Conservation (phyloP, 139 green algal genomes). For the Picochlorum sp. region DNA sequence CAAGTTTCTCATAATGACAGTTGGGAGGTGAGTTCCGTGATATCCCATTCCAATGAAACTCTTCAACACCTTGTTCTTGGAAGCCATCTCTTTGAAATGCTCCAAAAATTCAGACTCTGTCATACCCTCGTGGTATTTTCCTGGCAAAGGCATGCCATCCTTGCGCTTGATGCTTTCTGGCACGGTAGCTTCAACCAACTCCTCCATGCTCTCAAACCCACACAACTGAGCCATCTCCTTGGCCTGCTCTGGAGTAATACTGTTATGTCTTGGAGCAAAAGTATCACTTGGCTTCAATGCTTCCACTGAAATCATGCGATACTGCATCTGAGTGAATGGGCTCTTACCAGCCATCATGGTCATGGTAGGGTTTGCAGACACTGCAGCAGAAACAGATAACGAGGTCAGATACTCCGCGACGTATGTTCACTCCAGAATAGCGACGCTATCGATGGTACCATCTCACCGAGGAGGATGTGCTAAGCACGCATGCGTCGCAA, state of each 20-base stretch:
- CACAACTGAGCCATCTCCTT: slow-evolving; percentile 72
- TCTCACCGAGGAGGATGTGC: too few species aligned
- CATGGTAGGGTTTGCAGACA: background rate
- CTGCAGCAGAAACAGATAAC: background rate
- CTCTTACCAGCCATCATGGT: background rate
- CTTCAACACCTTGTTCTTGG: slow-evolving; percentile 96
- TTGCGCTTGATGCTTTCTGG: slow-evolving; percentile 72
- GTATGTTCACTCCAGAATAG: too few species aligned
- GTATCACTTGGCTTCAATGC: slow-evolving; percentile 37
- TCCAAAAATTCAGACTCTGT: slow-evolving; percentile 83
- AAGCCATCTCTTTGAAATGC: slow-evolving; percentile 87
- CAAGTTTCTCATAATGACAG: slow-evolving; percentile 95
- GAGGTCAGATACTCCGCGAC: too few species aligned
- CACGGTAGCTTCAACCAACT: slow-evolving; percentile 91
- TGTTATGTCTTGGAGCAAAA: slow-evolving; percentile 96
- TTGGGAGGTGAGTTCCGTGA: slow-evolving; percentile 84
- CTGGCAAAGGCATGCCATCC: slow-evolving; percentile 74
- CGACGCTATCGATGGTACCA: too few species aligned
- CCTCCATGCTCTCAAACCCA: slow-evolving; percentile 79
- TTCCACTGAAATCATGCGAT: background rate
- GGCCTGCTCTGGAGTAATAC: slow-evolving; percentile 59
- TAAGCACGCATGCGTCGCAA: too few species aligned
- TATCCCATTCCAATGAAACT: slow-evolving; percentile 97
- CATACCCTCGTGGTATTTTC: slow-evolving; percentile 66
- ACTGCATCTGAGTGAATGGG: background rate